Conservation (phyloP, 345 rosid genomes). For the Aurinia saxatilis region DNA sequence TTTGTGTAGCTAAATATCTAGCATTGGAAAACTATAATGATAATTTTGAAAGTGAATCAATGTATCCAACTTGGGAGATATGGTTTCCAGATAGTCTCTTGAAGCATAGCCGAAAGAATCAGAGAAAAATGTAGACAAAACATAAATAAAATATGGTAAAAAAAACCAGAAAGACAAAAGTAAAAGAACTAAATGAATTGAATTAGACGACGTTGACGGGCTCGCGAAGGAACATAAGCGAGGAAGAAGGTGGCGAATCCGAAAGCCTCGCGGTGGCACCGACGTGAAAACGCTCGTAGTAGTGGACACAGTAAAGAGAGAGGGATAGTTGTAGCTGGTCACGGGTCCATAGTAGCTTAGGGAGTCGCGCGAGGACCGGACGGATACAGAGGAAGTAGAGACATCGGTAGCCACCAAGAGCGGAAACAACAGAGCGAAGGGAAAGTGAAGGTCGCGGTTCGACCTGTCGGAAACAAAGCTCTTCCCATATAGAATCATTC, state of each 20-base stretch:
- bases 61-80: too few relatives aligned
- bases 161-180: too few relatives aligned
- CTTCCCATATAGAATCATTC: conserved; percentile 79
- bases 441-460: conserved; percentile 48
- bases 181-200: too few relatives aligned
- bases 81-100: too few relatives aligned
- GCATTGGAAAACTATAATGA: too few relatives aligned
- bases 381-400: conserved; percentile 80
- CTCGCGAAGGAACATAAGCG: conserved; percentile 84
- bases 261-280: conserved; percentile 27
- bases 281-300: conserved; percentile 56
- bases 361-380: conserved; percentile 48
- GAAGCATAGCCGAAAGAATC: too few relatives aligned
- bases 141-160: too few relatives aligned
- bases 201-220: conserved; percentile 57
- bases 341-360: conserved; percentile 28
- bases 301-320: conserved; percentile 76
- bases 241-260: conserved; percentile 60
- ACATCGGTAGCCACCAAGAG: conserved; percentile 84
- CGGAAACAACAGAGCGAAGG: conserved; percentile 63
- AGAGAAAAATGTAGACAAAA: too few relatives aligned
- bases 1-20: too few relatives aligned
- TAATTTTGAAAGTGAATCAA: too few relatives aligned
- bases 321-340: conserved; percentile 84
- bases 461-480: conserved; percentile 78